phyloP scores from a whole-genome alignment of 257 asterid genomes.

The Nicotiana undulata region DNA sequence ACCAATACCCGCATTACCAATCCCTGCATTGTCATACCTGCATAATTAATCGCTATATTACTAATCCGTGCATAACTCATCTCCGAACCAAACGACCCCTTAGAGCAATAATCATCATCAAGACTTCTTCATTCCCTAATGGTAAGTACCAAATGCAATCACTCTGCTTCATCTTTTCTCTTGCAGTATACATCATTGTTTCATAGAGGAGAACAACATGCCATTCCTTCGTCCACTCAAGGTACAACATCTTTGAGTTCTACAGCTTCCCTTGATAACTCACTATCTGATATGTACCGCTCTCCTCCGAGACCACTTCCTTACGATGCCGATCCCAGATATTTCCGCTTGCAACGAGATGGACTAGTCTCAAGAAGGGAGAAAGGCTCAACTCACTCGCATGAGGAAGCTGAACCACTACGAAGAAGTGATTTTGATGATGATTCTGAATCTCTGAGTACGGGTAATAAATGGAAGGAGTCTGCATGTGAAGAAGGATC shows the following conservation, averaged over 20 bases:
- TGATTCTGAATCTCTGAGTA: conserved; percentile 41
- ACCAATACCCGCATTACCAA: too few species aligned
- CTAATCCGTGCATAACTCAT: too few species aligned
- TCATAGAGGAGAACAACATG: conserved; percentile 58
- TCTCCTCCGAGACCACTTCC: conserved; percentile 97
- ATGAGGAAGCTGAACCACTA: conserved; percentile 73
- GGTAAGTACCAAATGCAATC: background rate
- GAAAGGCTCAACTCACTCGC: conserved; percentile 71
- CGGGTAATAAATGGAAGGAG: conserved; percentile 57
- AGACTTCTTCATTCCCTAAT: too few species aligned
- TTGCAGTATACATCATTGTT: conserved; percentile 71
- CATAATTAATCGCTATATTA: too few species aligned
- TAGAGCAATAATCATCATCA: too few species aligned
- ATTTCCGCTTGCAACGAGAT: conserved; percentile 56
- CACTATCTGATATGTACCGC: conserved; percentile 71
- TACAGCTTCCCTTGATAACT: conserved; percentile 52
- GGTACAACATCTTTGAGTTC: conserved; percentile 55
- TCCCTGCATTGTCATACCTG: too few species aligned
- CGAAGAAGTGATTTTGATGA: conserved; percentile 59
- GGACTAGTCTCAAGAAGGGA: conserved; percentile 72
- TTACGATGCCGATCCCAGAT: conserved; percentile 77
- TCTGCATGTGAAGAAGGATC: conserved; percentile 47
- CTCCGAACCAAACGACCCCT: too few species aligned
- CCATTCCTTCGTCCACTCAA: conserved; percentile 44
- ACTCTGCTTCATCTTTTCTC: conserved; percentile 5